Percentiles rank a stretch among this genome's conserved stretches.
These are phyloP conservation scores for Coemansia sp. DNA, from an alignment of 192 early-diverging fungal genomes.

Conservation along the genomic window DNA sequence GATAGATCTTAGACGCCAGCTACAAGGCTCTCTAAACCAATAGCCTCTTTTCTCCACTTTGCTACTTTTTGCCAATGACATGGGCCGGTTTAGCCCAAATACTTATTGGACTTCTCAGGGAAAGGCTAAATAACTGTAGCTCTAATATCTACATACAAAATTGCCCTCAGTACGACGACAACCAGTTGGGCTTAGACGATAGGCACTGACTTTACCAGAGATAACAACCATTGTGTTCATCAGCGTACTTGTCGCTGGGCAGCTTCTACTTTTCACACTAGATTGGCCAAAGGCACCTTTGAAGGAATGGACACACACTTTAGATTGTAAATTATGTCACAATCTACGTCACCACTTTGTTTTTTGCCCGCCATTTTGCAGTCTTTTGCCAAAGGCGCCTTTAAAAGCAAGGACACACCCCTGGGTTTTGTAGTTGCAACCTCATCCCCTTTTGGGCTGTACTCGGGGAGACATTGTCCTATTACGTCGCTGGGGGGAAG, in stretches of 20 bases:
- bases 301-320: neutral
- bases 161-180: too few species aligned
- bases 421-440: too few species aligned
- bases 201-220: neutral
- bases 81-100: neutral
- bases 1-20: conserved; percentile 55
- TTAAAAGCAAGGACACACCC: too few species aligned
- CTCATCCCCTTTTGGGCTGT: too few species aligned
- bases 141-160: too few species aligned
- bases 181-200: neutral
- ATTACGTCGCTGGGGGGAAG: too few species aligned
- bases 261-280: neutral
- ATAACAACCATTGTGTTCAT: neutral
- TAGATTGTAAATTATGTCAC: too few species aligned
- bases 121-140: too few species aligned
- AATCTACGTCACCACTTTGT: too few species aligned
- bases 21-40: conserved; percentile 7
- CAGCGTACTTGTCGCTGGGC: neutral
- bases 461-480: too few species aligned
- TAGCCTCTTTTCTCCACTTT: neutral
- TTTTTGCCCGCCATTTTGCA: too few species aligned
- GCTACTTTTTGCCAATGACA: neutral
- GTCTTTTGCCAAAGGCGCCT: too few species aligned
- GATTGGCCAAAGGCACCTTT: neutral
- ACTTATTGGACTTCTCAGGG: neutral